Percentiles rank a stretch among this genome's conserved stretches.
Conservation (phyloP, 2,329 filamentous ascomycete genomes). For the Nemania sp. region DNA sequence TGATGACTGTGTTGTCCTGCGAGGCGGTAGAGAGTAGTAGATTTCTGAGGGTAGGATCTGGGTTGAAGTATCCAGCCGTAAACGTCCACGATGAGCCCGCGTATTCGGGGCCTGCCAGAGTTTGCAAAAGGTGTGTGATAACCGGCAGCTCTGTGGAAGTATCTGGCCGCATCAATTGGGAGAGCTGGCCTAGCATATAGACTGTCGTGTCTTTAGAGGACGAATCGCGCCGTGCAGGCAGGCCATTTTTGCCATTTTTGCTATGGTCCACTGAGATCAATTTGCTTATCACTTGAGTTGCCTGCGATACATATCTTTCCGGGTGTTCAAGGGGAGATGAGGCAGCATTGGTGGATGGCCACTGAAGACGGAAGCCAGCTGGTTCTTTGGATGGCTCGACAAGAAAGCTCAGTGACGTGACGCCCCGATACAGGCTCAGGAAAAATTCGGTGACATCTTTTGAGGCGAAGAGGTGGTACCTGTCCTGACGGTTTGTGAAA, state of each 20-base stretch:
- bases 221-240: slow-evolving; percentile 28
- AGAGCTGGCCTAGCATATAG: slow-evolving; percentile 86
- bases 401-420: slow-evolving; percentile 80
- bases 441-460: slow-evolving; percentile 83
- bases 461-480: slow-evolving; percentile 89
- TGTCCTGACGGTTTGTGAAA: slow-evolving; percentile 92
- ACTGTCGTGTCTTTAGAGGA: slow-evolving; percentile 66
- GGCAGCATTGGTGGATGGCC: slow-evolving; percentile 75
- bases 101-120: slow-evolving; percentile 66
- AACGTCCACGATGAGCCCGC: slow-evolving; percentile 85
- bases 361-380: slow-evolving; percentile 65
- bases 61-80: slow-evolving; percentile 98
- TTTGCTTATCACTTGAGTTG: slow-evolving; percentile 67
- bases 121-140: slow-evolving; percentile 72
- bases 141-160: slow-evolving; percentile 87
- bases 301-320: slow-evolving; percentile 67
- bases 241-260: slow-evolving; percentile 30
- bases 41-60: slow-evolving; percentile 78
- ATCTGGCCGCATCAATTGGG: slow-evolving; percentile 77
- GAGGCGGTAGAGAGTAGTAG: slow-evolving; percentile 77
- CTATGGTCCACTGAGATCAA: slow-evolving; percentile 62
- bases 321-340: slow-evolving; percentile 75
- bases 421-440: slow-evolving; percentile 71
- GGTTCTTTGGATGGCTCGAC: slow-evolving; percentile 64
- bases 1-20: slow-evolving; percentile 77